Conservation (phyloP, 2,329 filamentous ascomycete genomes). For the Dothiorella sarmentorum region DNA sequence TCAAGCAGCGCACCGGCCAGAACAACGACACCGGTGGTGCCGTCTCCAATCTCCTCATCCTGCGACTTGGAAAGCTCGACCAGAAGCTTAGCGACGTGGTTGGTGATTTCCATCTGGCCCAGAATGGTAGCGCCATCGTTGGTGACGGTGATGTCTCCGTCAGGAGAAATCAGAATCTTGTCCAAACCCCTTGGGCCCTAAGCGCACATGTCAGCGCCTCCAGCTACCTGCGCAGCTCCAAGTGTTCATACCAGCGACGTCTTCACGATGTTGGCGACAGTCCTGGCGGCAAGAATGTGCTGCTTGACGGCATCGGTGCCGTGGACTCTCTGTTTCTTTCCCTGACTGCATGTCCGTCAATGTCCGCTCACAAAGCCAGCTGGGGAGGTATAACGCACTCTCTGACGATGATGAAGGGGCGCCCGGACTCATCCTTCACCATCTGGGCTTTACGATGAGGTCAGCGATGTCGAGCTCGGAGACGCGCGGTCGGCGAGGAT, state of each 20-base stretch:
- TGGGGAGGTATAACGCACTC: conserved; percentile 62
- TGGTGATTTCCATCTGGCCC: conserved; percentile 96
- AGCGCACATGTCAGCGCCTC: neutral
- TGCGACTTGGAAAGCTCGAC: conserved; percentile 98
- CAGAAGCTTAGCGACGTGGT: conserved; percentile 94
- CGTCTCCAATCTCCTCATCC: conserved; percentile 97
- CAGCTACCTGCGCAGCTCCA: neutral
- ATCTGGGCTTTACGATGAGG: conserved; percentile 55
- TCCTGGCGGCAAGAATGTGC: conserved; percentile 94
- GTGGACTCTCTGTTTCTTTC: conserved; percentile 94
- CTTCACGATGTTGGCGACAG: conserved; percentile 95
- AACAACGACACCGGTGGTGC: conserved; percentile 96
- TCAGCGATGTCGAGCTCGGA: conserved; percentile 13
- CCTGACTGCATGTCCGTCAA: conserved; percentile 63
- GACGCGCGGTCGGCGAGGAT: neutral
- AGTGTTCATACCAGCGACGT: conserved; percentile 68
- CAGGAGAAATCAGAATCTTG: conserved; percentile 98
- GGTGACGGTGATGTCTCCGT: conserved; percentile 98
- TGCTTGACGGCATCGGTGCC: conserved; percentile 97
- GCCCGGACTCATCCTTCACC: conserved; percentile 95
- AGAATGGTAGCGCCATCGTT: conserved; percentile 98
- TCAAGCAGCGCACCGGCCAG: conserved; percentile 91
- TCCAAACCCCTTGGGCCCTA: conserved; percentile 89
- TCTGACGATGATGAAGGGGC: conserved; percentile 96
- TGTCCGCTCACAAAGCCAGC: conserved; percentile 21